Percentiles rank a stretch among this genome's conserved stretches.
These are phyloP conservation scores for Hansenula sp. DNA, from an alignment of 1,139 yeast species.

Conservation along the genomic window DNA sequence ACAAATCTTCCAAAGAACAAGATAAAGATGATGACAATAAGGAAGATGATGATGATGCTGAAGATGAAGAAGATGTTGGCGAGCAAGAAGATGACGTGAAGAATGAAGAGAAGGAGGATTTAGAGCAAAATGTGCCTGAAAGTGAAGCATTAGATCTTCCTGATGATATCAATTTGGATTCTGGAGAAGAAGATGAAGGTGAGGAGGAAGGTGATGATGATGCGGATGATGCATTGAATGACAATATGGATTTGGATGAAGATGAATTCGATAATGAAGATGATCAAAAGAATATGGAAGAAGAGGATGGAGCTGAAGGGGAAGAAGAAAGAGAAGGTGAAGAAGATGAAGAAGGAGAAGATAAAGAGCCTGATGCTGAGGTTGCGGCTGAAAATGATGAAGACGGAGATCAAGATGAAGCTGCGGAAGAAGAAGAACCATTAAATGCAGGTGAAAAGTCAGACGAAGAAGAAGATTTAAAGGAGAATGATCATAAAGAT, in stretches of 20 bases:
- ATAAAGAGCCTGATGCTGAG: conserved; percentile 28
- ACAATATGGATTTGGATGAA: conserved; percentile 23
- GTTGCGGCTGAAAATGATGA: conserved; percentile 27
- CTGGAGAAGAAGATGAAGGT: conserved; percentile 56
- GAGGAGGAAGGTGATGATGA: conserved; percentile 33
- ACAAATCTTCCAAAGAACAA: conserved; percentile 41
- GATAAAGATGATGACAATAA: conserved; percentile 62
- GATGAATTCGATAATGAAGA: conserved; percentile 27
- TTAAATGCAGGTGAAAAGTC: conserved; percentile 26
- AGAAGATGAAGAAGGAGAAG: conserved; percentile 28
- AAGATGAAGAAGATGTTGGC: conserved; percentile 64
- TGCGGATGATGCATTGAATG: conserved; percentile 25
- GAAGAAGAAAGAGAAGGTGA: conserved; percentile 30
- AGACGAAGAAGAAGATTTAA: conserved; percentile 28
- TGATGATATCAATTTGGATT: conserved; percentile 80
- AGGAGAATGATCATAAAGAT: conserved; percentile 25
- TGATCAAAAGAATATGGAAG: conserved; percentile 25
- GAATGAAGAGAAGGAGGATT: conserved; percentile 66
- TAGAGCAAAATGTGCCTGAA: conserved; percentile 74
- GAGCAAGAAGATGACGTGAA: conserved; percentile 77
- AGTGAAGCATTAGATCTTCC: conserved; percentile 80
- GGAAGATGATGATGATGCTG: conserved; percentile 54
- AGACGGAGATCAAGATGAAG: conserved; percentile 25
- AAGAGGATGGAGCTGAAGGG: conserved; percentile 30
- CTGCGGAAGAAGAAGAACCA: conserved; percentile 24